Percentiles rank a stretch among this genome's conserved stretches.
These are phyloP conservation scores for Malus domestica DNA, from an alignment of 306 rosid genomes.

Conservation along the genomic window DNA sequence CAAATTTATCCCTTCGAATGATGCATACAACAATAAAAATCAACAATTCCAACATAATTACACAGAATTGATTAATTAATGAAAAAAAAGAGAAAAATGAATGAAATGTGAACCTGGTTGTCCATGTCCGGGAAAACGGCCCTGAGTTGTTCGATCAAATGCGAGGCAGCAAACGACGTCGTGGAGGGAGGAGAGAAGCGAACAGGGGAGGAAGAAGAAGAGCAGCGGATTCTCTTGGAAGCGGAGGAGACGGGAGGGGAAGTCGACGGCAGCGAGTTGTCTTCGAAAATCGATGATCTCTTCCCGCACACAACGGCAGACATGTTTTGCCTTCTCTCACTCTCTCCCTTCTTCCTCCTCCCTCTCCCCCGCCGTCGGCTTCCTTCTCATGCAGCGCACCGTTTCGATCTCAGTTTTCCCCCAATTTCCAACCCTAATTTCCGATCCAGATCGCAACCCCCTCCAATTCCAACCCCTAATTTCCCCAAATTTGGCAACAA, in stretches of 20 bases:
- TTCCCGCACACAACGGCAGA: constrained; percentile 96
- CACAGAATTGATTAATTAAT: not conserved
- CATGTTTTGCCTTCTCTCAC: constrained; percentile 55
- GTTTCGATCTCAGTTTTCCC: constrained; percentile 8
- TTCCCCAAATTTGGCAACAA: not conserved
- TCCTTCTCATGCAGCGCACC: constrained; percentile 44
- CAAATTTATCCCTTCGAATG: not conserved
- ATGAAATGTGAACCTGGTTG: constrained; percentile 38
- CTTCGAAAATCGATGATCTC: constrained; percentile 93
- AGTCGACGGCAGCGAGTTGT: constrained; percentile 56
- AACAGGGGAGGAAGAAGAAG: constrained; percentile 57
- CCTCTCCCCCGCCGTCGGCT: constrained; percentile 16
- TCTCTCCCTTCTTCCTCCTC: constrained; percentile 14
- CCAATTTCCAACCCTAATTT: not conserved
- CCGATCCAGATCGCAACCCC: not conserved
- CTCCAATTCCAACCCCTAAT: not conserved
- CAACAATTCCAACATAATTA: not conserved
- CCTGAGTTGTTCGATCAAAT: constrained; percentile 40
- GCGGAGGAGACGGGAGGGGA: constrained; percentile 39
- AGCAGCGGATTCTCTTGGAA: constrained; percentile 50
- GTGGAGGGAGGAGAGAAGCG: constrained; percentile 41
- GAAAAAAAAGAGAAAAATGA: not conserved
- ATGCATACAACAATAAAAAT: not conserved
- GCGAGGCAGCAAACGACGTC: constrained; percentile 17
- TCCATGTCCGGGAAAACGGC: constrained; percentile 74